Evolutionary conservation across 179 eudicot genomes (phyloP), one percentile per base, ranked within the genome.

Genomic region (Amaranthus tricolor): DNA sequence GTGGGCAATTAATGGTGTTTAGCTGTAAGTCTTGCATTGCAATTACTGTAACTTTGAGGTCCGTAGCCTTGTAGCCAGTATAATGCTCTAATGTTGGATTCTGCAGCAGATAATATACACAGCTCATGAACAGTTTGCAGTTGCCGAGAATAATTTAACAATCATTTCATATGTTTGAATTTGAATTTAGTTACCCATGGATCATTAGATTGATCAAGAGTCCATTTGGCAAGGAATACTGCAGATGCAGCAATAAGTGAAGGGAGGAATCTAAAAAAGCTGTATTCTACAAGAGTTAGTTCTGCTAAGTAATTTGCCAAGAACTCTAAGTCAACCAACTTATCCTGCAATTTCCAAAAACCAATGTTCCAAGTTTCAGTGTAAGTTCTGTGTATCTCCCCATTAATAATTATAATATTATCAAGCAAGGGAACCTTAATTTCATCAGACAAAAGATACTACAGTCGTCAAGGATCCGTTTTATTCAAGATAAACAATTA

Each of bases 181-280:
- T 31, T 31, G 40, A 31, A 31, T 16, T 66, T 61, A 84, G 83
- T 54, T 17, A 93, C 98, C 98, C 98, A 93, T 68, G 97, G 98
- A 73, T 91, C 85, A 73, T 66, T 74, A 21, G 93, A 84, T 63
- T 85, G 93, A 77, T 91, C 90, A 49, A 93, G 75, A 20, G 88
- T 93, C 95, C 97, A 93, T 83, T 88, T 85, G n/a, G 98, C 98
- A n/a, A 93, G 97, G 70, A 93, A 91, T 61, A 93, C 89, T 19
- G 90, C 95, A 55, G 98, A 91, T 50, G 98, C 97, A 70, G 98
- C 95, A 74, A 87, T 81, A 7, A 78, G 78, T 54, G 98, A 93
- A 58, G 98, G 98, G 72, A 85, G 78, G 76, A 86, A 93, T 71
- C 86, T 85, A 80, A 93, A 74, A 81, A 91, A 84, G 80, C 83